Percentiles rank a stretch among this genome's conserved stretches.
Conservation (phyloP, 768 basidiomycete genomes). For the Lentinus brumalis region DNA sequence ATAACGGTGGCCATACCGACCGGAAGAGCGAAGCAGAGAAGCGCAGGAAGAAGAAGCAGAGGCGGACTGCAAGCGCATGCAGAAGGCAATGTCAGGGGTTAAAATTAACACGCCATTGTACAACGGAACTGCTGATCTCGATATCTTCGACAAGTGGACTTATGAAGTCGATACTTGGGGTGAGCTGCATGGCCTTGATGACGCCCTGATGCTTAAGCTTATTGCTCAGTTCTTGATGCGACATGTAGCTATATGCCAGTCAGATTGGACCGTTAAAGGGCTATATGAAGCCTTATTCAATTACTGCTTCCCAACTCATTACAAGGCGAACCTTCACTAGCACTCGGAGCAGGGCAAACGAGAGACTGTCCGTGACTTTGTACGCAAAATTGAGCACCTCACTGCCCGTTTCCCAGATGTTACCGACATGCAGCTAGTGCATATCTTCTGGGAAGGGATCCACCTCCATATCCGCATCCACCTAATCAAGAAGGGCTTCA, state of each 20-base stretch:
- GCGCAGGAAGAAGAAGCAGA: neutral
- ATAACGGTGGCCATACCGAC: neutral
- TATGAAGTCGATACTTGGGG: conserved; percentile 21
- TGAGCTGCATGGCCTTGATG: conserved; percentile 11
- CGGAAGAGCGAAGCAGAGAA: neutral
- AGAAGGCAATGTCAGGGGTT: conserved; percentile 10
- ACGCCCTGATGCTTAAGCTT: conserved; percentile 10
- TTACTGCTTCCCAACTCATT: conserved; percentile 19
- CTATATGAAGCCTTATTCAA: conserved; percentile 18
- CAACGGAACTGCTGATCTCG: conserved; percentile 20
- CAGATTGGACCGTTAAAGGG: conserved; percentile 16
- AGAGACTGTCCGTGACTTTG: conserved; percentile 17
- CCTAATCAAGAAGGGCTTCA: conserved; percentile 22
- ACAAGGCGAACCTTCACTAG: conserved; percentile 6
- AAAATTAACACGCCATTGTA: conserved; percentile 21
- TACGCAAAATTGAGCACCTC: conserved; percentile 24
- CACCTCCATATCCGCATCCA: conserved; percentile 20
- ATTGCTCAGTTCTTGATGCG: conserved; percentile 24
- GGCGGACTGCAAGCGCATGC: neutral
- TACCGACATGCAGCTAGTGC: conserved; percentile 10
- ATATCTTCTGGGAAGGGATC: conserved; percentile 17
- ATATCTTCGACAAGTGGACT: conserved; percentile 17
- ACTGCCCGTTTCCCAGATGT: conserved; percentile 21
- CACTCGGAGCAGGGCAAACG: conserved; percentile 1
- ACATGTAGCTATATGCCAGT: conserved; percentile 16